Percentiles rank a stretch among this genome's conserved stretches.
Evolutionary conservation across 2,329 filamentous ascomycete species (phyloP).

Genomic region (Pseudocercospora eumusae): DNA sequence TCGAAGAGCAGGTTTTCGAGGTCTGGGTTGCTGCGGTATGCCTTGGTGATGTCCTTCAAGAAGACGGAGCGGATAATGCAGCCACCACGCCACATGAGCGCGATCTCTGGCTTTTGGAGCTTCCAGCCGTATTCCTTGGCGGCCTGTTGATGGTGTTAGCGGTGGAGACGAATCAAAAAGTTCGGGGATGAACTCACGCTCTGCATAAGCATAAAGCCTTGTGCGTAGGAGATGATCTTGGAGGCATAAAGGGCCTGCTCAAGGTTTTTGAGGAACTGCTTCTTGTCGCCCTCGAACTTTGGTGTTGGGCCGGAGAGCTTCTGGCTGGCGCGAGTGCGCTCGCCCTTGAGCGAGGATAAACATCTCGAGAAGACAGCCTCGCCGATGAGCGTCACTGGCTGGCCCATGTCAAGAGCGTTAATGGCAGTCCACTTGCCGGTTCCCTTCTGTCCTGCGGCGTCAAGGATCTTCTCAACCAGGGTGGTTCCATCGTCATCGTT

Average conservation of each 20-base stretch:
- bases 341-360: conserved; percentile 88
- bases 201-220: conserved; percentile 99
- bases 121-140: conserved; percentile 97
- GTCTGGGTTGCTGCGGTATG: conserved; percentile 90
- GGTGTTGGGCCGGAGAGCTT: conserved; percentile 76
- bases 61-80: conserved; percentile 99
- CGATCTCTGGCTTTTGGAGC: conserved; percentile 99
- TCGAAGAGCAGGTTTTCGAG: conserved; percentile 98
- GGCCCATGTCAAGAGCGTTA: conserved; percentile 96
- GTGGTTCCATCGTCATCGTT: conserved; percentile 90
- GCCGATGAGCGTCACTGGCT: conserved; percentile 97
- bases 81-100: conserved; percentile 99
- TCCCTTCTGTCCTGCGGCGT: conserved; percentile 98
- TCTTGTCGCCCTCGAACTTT: conserved; percentile 85
- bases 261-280: conserved; percentile 92
- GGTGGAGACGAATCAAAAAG: conserved; percentile 8
- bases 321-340: conserved; percentile 79
- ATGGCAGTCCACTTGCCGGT: conserved; percentile 99
- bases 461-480: conserved; percentile 97
- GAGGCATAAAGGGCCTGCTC: conserved; percentile 99
- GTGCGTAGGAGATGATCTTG: conserved; percentile 99
- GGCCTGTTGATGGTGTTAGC: conserved; percentile 58
- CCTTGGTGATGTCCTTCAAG: conserved; percentile 98
- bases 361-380: conserved; percentile 96
- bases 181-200: conserved; percentile 61